Percentiles rank a stretch among this genome's conserved stretches.
Conservation (phyloP, 768 basidiomycete genomes). For the Termitomyces sp. region DNA sequence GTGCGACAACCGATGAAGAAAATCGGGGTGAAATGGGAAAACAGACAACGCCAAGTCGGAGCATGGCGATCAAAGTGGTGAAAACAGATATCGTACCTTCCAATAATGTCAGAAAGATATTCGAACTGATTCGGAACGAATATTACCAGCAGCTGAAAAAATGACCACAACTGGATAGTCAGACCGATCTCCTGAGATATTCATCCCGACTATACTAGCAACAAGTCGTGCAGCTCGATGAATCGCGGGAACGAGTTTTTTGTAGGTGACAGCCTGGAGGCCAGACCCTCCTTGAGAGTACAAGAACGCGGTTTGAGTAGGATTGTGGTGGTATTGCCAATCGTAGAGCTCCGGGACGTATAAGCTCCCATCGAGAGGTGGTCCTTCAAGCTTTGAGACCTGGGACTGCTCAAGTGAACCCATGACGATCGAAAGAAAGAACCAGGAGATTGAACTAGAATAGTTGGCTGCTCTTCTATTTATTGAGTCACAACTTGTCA, state of each 20-base stretch:
- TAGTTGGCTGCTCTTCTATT: no score
- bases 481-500: no score
- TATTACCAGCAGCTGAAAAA: neutral
- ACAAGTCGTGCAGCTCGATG: neutral
- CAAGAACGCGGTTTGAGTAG: neutral
- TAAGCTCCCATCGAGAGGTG: neutral
- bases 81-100: neutral
- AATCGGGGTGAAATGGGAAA: constrained; percentile 9
- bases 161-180: neutral
- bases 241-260: neutral
- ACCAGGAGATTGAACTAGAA: no score
- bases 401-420: neutral
- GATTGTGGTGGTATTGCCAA: neutral
- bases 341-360: neutral
- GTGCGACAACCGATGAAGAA: constrained; percentile 3
- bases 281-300: neutral
- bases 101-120: neutral
- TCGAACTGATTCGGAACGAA: neutral
- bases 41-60: neutral
- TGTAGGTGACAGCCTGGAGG: neutral
- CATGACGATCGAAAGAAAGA: no score
- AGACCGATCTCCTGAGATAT: neutral
- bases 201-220: neutral
- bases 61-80: neutral
- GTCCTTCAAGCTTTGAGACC: neutral